Evolutionary conservation across 768 basidiomycete genomes (phyloP), one percentile per base, ranked within the genome.

Genomic region (Boletales sp.): DNA sequence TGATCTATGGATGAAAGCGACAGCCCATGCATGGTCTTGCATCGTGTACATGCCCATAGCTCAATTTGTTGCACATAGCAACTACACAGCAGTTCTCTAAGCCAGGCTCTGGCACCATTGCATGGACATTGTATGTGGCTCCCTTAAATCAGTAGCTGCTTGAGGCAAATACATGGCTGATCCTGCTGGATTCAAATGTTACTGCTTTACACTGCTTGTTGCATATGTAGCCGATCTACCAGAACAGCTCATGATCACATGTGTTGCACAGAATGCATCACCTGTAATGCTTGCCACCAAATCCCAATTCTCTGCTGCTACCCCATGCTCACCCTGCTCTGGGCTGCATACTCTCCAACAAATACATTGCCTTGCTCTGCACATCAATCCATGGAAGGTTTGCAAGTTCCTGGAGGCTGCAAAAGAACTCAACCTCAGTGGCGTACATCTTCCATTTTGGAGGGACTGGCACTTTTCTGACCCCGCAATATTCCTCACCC

Each of bases 391-490:
- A n/a, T 61, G 58, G 62, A 50, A 69, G 17, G 14, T 73, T 11
- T 35, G 51, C 6, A 41, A 35, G 0, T 73, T 68, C 54, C 52
- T 60, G 15, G 28, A 49, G 17, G 13, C 11, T 1, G 33, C 30
- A 0, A 46, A 54, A 13, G 8, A 2, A 0, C 0, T 21, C 0
- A 32, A 38, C 1, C 30, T 55, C 1, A 34, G 45, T n/a, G 39
- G 50, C 1, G 25, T 55, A 12, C 46, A 51, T 7, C 5, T 15
- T 0, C 50, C 40, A 3, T 55, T 45, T 30, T 55, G 46, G 46
- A 1, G 36, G 4, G 10, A 55, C 15, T 55, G 50, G 47, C 32
- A 2, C 4, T 49, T 38, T 14, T 34, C 47, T 0, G 31, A 55
- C 1, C 47, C 47, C 1, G 1, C 19, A 0, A 10, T 2, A 4